Evolutionary conservation across 2,329 filamentous ascomycete genomes (phyloP).

Genomic region (Alternaria triticimaculans): DNA sequence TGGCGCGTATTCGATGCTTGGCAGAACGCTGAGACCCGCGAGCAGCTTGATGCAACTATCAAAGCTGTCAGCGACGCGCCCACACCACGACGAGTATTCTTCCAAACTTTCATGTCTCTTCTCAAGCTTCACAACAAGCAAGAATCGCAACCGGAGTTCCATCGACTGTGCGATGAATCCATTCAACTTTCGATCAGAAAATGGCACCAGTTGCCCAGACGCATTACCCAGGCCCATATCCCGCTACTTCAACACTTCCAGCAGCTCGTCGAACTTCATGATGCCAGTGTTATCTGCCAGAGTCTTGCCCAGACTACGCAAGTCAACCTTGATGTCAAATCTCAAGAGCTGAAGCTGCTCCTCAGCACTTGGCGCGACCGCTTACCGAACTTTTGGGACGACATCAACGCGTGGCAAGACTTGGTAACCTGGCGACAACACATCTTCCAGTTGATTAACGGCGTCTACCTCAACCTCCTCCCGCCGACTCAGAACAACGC

Average conservation of each 20-base stretch:
- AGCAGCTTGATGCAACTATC: slow-evolving; percentile 89
- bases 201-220: slow-evolving; percentile 96
- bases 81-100: slow-evolving; percentile 91
- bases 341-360: slow-evolving; percentile 91
- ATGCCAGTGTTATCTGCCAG: slow-evolving; percentile 94
- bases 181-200: slow-evolving; percentile 97
- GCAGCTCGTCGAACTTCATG: slow-evolving; percentile 94
- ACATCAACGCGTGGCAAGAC: slow-evolving; percentile 99
- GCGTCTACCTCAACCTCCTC: slow-evolving; percentile 84
- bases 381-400: slow-evolving; percentile 97
- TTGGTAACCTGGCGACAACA: slow-evolving; percentile 99
- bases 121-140: slow-evolving; percentile 92
- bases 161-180: slow-evolving; percentile 90
- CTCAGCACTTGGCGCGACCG: slow-evolving; percentile 95
- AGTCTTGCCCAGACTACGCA: slow-evolving; percentile 86
- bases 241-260: slow-evolving; percentile 97
- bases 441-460: slow-evolving; percentile 97
- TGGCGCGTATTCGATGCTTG: slow-evolving; percentile 97
- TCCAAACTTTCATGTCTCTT: slow-evolving; percentile 97
- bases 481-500: slow-evolving; percentile 78
- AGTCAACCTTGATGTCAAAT: slow-evolving; percentile 88
- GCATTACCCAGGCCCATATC: slow-evolving; percentile 93
- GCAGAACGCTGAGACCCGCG: slow-evolving; percentile 83
- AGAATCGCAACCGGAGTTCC: slow-evolving; percentile 81
- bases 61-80: slow-evolving; percentile 98